phyloP scores from a whole-genome alignment of 495 filamentous ascomycete genomes.

The Tuber umbilicatum region DNA sequence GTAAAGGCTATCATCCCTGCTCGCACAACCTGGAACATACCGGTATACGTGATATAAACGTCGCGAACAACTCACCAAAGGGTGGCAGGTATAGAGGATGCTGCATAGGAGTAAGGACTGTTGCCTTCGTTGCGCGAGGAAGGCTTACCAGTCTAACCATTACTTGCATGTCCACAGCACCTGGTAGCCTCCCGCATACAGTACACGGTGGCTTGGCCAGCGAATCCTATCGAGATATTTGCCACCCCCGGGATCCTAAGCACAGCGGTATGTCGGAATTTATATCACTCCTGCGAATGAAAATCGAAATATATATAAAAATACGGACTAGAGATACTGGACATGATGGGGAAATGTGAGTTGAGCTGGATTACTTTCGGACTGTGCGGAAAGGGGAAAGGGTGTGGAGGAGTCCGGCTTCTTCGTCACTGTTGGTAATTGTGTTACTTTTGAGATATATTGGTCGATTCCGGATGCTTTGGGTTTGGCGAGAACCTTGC shows the following conservation, averaged over 20 bases:
- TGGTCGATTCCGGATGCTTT: background rate
- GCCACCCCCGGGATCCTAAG: background rate
- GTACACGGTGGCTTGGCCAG: background rate
- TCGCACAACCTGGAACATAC: background rate
- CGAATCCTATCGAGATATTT: background rate
- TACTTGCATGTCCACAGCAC: background rate
- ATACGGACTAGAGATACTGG: background rate
- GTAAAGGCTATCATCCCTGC: background rate
- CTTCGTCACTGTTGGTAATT: background rate
- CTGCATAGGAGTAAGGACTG: background rate
- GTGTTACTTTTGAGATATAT: slow-evolving; percentile 5
- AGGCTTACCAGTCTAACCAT: background rate
- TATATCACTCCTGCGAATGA: background rate
- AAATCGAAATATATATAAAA: slow-evolving; percentile 3
- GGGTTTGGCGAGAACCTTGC: background rate
- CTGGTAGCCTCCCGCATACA: background rate
- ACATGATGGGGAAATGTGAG: background rate
- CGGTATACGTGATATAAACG: background rate
- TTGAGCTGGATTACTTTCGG: background rate
- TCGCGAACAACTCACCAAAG: background rate
- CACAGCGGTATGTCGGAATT: background rate
- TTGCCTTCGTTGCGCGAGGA: slow-evolving; percentile 2
- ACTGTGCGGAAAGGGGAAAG: background rate
- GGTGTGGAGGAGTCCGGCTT: background rate
- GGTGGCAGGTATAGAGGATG: background rate